Conservation (phyloP, 305 asterid genomes). For the Solanum hybrid region DNA sequence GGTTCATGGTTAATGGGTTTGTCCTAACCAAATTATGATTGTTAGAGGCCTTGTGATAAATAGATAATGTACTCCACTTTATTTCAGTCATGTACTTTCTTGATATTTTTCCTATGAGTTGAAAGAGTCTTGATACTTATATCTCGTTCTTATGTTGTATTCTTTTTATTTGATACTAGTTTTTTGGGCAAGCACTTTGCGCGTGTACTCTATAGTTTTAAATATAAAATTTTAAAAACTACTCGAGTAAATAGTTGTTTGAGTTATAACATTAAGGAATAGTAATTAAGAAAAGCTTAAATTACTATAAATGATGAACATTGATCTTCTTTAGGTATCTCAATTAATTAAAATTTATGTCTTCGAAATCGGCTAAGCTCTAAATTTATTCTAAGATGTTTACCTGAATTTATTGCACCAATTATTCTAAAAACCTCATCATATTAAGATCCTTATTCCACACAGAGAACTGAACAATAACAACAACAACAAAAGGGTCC, state of each 20-base stretch:
- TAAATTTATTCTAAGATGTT: background rate
- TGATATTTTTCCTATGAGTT: background rate
- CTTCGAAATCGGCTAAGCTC: background rate
- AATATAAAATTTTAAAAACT: background rate
- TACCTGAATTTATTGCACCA: background rate
- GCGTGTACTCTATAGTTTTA: background rate
- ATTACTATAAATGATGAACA: background rate
- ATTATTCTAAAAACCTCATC: background rate
- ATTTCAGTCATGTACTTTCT: background rate
- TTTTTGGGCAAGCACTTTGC: background rate
- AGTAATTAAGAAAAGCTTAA: background rate
- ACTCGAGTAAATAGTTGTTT: background rate
- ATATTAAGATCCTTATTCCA: background rate
- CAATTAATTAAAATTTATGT: background rate
- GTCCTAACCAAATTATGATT: background rate
- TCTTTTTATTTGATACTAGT: background rate
- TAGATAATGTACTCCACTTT: too few relatives aligned
- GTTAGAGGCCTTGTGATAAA: too few relatives aligned
- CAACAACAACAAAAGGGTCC: background rate
- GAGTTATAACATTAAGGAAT: background rate
- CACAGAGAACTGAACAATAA: background rate
- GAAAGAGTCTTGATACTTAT: background rate
- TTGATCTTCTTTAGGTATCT: background rate
- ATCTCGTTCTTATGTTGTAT: background rate
- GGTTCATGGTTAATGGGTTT: background rate